Evolutionary conservation across 2,329 filamentous ascomycete genomes (phyloP), one percentile per base, ranked within the genome.

Genomic region (Aspergillus udagawae): DNA sequence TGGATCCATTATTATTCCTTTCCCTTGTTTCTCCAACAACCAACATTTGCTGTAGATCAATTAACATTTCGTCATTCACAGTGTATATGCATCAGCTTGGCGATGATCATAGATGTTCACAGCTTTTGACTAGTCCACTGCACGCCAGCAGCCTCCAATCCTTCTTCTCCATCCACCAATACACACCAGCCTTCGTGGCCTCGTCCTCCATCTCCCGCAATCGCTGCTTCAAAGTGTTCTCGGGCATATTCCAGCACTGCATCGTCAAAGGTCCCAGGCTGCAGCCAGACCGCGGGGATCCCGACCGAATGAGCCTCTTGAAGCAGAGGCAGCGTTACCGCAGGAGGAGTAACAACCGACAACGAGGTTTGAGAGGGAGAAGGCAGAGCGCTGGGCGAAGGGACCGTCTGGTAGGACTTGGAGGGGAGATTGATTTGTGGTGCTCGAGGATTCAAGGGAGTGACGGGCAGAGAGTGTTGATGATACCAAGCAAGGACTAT

Each of bases 401-500:
- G 71, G 23, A 89, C 77, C 2, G 91, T 88, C 28, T 82, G 66
- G 75, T 91, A 84, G 52, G 83, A 77, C 61, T 81, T 78, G 44
- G 75, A 76, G 23, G 76, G 77, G 38, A 91, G 84, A n/a, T 79
- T 78, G 68, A 97, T 88, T 56, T 80, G 79, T 6, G 86, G 70
- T 3, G 83, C 77, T 50, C 81, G 81, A 0, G 93, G 92, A 76
- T 97, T 97, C 73, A 97, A 83, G 9, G 93, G 91, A 0, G 86
- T 91, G 4, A 88, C 91, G 7, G 88, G 85, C 44, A 97, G 83
- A 41, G 82, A 80, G 76, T 91, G 91, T 35, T 80, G 72, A 55
- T 90, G 83, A 75, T 97, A 97, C 93, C 93, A 97, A 14, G 84
- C 84, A 71, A 97, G 91, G 64, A 97, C 92, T 95, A 68, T 38